Evolutionary conservation across 2,329 filamentous ascomycete species (phyloP).

Genomic region (Colletotrichum orchidophilum): DNA sequence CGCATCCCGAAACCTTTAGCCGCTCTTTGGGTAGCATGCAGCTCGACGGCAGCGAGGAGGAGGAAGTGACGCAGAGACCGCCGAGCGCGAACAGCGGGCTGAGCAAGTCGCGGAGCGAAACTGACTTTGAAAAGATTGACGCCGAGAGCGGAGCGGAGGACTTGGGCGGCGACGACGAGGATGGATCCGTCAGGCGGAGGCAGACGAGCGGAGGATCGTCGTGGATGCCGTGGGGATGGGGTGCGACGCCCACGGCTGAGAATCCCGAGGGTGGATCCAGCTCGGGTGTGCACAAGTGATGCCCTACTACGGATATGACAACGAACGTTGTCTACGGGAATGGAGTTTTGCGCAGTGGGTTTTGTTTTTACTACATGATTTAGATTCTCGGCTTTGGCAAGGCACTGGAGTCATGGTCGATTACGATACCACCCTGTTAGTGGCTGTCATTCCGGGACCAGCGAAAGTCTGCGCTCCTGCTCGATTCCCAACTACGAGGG

Average conservation of each 20-base stretch:
- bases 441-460: slow-evolving; percentile 27
- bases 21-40: slow-evolving; percentile 30
- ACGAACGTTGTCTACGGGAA: slow-evolving; percentile 1
- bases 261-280: slow-evolving; percentile 42
- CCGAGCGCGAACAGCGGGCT: slow-evolving; percentile 66
- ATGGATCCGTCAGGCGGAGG: slow-evolving; percentile 47
- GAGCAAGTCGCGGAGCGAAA: slow-evolving; percentile 85
- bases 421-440: not conserved
- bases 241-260: slow-evolving; percentile 34
- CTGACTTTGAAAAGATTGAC: slow-evolving; percentile 90
- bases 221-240: slow-evolving; percentile 62
- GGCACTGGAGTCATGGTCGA: slow-evolving; percentile 24
- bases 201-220: slow-evolving; percentile 44
- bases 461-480: slow-evolving; percentile 20
- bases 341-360: slow-evolving; percentile 39
- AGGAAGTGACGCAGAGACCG: slow-evolving; percentile 48
- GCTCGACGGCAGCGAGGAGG: slow-evolving; percentile 31
- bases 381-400: slow-evolving; percentile 4
- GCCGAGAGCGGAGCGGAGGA: slow-evolving; percentile 71
- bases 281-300: slow-evolving; percentile 49
- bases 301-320: not conserved
- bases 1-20: slow-evolving; percentile 36
- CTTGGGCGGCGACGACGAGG: slow-evolving; percentile 46
- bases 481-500: not conserved
- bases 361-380: slow-evolving; percentile 18